Conservation (phyloP, 1,139 yeast species). For the Debaryomyces coudertii region DNA sequence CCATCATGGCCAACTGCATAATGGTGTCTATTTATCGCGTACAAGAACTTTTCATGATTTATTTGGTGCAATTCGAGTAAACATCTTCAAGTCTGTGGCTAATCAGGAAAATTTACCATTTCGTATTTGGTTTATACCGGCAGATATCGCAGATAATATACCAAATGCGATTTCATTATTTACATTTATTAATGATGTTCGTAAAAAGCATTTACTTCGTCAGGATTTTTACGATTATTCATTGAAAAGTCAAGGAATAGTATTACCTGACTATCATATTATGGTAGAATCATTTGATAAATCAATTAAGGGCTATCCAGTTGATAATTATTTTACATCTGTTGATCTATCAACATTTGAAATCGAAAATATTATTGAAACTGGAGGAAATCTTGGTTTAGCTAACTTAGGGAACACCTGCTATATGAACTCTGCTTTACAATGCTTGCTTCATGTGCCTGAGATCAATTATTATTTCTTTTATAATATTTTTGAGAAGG, state of each 20-base stretch:
- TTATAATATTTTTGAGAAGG: conserved; percentile 61
- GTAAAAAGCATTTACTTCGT: conserved; percentile 34
- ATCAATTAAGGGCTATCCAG: conserved; percentile 27
- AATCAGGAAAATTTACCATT: conserved; percentile 21
- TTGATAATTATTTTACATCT: conserved; percentile 29
- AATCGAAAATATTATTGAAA: conserved; percentile 16
- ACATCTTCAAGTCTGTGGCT: conserved; percentile 23
- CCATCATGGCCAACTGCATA: conserved; percentile 16
- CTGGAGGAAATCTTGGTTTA: conserved; percentile 59
- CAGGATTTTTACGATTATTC: conserved; percentile 27
- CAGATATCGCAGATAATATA: conserved; percentile 26
- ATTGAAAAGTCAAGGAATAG: conserved; percentile 38
- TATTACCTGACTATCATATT: conserved; percentile 31
- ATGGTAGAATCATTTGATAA: conserved; percentile 37
- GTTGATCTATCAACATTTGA: conserved; percentile 24
- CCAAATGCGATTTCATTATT: conserved; percentile 29
- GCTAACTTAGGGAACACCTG: conserved; percentile 91
- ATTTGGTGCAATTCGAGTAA: conserved; percentile 27
- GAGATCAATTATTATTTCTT: conserved; percentile 78
- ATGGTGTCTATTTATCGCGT: conserved; percentile 30
- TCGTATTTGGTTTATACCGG: conserved; percentile 46
- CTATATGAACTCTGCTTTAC: conserved; percentile 95
- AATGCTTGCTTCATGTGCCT: conserved; percentile 85
- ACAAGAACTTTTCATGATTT: conserved; percentile 41
- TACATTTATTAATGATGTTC: conserved; percentile 35